A percentile compares a stretch with the other conserved stretches of the same genome.
phyloP scores from a whole-genome alignment of 2,329 filamentous ascomycete species.

The Sporothrix luriei region DNA sequence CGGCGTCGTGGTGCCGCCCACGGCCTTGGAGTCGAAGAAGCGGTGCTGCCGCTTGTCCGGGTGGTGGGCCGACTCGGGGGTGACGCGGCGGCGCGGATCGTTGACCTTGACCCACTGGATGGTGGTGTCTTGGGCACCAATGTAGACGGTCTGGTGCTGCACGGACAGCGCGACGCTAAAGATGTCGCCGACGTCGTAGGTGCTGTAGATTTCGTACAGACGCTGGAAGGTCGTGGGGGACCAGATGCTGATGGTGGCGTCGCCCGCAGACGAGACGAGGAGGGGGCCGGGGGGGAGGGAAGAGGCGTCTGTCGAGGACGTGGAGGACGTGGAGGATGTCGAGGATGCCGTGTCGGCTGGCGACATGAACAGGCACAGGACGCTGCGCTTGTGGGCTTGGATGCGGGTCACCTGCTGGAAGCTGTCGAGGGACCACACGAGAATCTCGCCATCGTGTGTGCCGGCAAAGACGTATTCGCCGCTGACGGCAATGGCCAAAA shows the following conservation, averaged over 20 bases:
- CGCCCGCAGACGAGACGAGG: constrained; percentile 89
- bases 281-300: constrained; percentile 58
- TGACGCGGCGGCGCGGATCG: constrained; percentile 61
- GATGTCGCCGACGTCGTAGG: constrained; percentile 91
- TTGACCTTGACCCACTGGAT: constrained; percentile 89
- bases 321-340: constrained; percentile 53
- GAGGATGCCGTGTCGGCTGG: constrained; percentile 54
- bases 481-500: constrained; percentile 80
- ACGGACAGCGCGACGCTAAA: constrained; percentile 92
- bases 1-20: constrained; percentile 78
- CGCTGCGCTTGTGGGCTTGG: constrained; percentile 87
- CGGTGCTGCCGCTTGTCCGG: constrained; percentile 77
- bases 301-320: constrained; percentile 50
- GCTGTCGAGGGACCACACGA: constrained; percentile 86
- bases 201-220: constrained; percentile 87
- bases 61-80: constrained; percentile 67
- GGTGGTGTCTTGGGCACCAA: constrained; percentile 90
- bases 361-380: constrained; percentile 83
- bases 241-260: constrained; percentile 95
- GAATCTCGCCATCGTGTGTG: constrained; percentile 89
- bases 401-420: constrained; percentile 79
- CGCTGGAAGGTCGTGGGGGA: constrained; percentile 73
- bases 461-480: constrained; percentile 84
- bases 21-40: constrained; percentile 90
- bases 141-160: constrained; percentile 77